Base-by-base conservation (phyloP, 1,284 basidiomycete genomes). In the Golubevia sp. region DNA sequence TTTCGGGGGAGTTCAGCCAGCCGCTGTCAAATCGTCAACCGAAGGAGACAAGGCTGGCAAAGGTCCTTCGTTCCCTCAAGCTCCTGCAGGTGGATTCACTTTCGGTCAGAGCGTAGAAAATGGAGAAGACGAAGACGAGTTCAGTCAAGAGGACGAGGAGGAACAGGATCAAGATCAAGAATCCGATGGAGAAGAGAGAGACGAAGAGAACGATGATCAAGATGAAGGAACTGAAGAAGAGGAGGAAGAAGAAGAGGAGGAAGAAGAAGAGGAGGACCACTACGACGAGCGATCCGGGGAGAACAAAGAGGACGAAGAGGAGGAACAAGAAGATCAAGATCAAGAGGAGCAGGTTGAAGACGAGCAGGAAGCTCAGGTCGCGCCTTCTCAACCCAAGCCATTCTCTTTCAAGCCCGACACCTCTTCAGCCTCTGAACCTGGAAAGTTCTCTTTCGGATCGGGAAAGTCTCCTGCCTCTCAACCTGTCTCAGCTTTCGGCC, bases 101-200 rank as follows among this genome's bases (percentile, higher is more conserved):
- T 44, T 44, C 18, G 38, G 38, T 44, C 11, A 8, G 11, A 8
- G 11, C 18, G 38, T 13, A 44, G 38, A 13, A 8, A 54, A 21
- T 24, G 27, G 64, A 30, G 56, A 66, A 20, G 62, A 66, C n/a
- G 15, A 44, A 7, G 64, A 52, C 30, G 50, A 62, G 21, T 50
- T 50, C 26, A 51, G 59, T 7, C 65, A 74, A 23, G 59, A 24
- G 61, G 62, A 65, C 20, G 64, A 57, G 1, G 66, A 71, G 21
- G 62, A 74, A 26, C 67, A 68, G 34, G 56, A 68, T 44, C 38
- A 13, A 44, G 38, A 44, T 44, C 38, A 44, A 44, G 38, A 8
- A 44, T 13, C 38, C 38, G 38, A 44, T 8, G 18, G 38, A 44
- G 18, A 18, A 44, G 38, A 44, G 11, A 44, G 38, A 18, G 18